phyloP scores from a whole-genome alignment of 225 moss, liverwort and hornwort species.

The Thuidium tamariscinum region DNA sequence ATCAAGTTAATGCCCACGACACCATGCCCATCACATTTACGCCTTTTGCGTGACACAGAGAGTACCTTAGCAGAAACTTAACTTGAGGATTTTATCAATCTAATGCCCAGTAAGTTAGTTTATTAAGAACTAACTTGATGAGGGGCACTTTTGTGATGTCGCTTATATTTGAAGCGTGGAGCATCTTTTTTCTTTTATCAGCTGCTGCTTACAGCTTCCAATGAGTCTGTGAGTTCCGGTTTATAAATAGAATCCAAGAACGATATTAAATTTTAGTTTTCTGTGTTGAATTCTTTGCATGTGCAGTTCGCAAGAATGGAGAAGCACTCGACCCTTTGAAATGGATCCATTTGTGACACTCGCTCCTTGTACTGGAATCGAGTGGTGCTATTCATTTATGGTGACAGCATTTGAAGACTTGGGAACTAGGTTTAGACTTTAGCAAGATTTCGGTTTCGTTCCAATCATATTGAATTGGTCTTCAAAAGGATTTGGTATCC shows the following conservation, averaged over 20 bases:
- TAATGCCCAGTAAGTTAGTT: not conserved
- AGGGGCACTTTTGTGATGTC: no score
- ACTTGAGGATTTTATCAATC: not conserved
- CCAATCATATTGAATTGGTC: not conserved
- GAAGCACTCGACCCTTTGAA: conserved; percentile 70
- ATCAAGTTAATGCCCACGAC: not conserved
- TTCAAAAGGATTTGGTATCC: not conserved
- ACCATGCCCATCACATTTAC: not conserved
- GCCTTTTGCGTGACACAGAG: not conserved
- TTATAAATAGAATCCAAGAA: not conserved
- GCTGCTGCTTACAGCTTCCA: not conserved
- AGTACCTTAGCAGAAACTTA: not conserved
- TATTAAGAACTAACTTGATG: not conserved
- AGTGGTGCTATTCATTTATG: not conserved
- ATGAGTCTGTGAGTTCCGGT: not conserved
- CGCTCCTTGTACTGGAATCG: not conserved
- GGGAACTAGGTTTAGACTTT: not conserved
- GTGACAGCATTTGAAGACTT: not conserved
- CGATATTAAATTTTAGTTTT: not conserved
- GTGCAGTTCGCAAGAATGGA: conserved; percentile 75
- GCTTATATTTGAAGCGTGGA: not conserved
- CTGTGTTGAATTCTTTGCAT: not conserved
- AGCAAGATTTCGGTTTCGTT: not conserved
- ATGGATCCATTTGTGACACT: conserved; percentile 58
- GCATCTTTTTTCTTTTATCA: not conserved